A percentile compares a stretch with the other conserved stretches of the same genome.
Conservation (phyloP, 2,329 filamentous ascomycete genomes). For the Colletotrichum zoysiae region DNA sequence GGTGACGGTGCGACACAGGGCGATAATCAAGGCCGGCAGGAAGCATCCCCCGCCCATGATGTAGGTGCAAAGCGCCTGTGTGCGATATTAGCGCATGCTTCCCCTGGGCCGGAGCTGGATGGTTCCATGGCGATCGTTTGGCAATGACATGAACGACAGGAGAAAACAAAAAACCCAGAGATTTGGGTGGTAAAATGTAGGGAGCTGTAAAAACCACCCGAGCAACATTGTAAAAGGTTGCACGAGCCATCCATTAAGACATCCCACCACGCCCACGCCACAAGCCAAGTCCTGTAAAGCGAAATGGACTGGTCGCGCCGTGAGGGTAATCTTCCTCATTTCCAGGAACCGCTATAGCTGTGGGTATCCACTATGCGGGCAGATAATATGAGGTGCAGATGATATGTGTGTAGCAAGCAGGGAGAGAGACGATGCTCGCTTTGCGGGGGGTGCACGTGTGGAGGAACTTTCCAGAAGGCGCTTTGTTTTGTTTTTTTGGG, state of each 20-base stretch:
- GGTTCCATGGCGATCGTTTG: slow-evolving; percentile 1
- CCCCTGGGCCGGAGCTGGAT: slow-evolving; percentile 40
- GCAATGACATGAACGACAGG: slow-evolving; percentile 14
- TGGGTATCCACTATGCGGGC: slow-evolving; percentile 78
- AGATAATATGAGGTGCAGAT: slow-evolving; percentile 72
- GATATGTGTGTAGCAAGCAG: slow-evolving; percentile 16
- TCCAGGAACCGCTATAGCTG: slow-evolving; percentile 88
- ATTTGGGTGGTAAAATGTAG: slow-evolving; percentile 63
- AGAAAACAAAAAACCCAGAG: slow-evolving; percentile 42
- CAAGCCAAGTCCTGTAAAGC: slow-evolving; percentile 71
- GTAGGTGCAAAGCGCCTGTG: slow-evolving; percentile 64
- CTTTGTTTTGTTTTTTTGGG: neutral
- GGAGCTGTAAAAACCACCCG: slow-evolving; percentile 72
- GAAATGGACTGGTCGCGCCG: slow-evolving; percentile 73
- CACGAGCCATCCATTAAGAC: slow-evolving; percentile 76
- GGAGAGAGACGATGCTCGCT: slow-evolving; percentile 9
- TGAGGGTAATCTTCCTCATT: slow-evolving; percentile 84
- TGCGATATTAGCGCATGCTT: slow-evolving; percentile 45
- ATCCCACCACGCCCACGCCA: slow-evolving; percentile 83
- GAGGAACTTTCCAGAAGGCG: slow-evolving; percentile 31
- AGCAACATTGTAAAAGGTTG: slow-evolving; percentile 67
- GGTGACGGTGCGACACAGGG: slow-evolving; percentile 84
- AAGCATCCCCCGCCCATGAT: slow-evolving; percentile 66
- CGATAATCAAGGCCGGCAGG: slow-evolving; percentile 77
- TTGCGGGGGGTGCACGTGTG: slow-evolving; percentile 4